Conservation (phyloP, 2,329 filamentous ascomycete genomes). For the Aspergillus tanneri region DNA sequence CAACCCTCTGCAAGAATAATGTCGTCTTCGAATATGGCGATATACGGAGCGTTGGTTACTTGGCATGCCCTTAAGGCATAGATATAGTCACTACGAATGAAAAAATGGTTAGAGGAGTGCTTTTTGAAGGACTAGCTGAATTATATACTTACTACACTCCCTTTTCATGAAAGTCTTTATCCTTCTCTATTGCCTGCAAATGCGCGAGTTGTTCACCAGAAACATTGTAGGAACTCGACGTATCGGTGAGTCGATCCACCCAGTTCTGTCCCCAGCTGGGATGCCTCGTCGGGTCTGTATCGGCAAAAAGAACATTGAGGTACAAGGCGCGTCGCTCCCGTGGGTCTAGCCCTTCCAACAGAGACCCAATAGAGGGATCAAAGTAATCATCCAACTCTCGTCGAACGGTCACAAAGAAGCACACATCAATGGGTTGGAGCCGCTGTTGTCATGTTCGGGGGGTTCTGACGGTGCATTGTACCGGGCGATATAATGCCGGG, state of each 20-base stretch:
- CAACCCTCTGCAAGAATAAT: conserved; percentile 40
- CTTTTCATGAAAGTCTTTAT: conserved; percentile 32
- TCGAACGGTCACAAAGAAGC: conserved; percentile 26
- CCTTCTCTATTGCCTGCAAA: conserved; percentile 25
- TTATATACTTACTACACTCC: conserved; percentile 30
- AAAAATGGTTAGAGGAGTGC: neutral
- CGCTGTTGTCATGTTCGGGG: conserved; percentile 3
- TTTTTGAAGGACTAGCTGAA: neutral
- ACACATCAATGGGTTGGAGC: conserved; percentile 19
- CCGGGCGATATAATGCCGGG: conserved; percentile 19
- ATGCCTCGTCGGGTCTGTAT: conserved; percentile 25
- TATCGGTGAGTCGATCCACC: conserved; percentile 21
- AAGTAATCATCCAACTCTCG: conserved; percentile 27
- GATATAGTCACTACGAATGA: conserved; percentile 29
- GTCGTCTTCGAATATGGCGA: conserved; percentile 40
- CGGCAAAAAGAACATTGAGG: conserved; percentile 24
- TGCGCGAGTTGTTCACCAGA: conserved; percentile 17
- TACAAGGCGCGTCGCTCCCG: conserved; percentile 23
- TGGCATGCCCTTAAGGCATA: conserved; percentile 32
- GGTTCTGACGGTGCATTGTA: conserved; percentile 20
- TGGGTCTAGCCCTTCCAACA: conserved; percentile 23
- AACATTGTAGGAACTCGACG: conserved; percentile 22
- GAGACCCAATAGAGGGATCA: conserved; percentile 26
- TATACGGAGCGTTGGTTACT: conserved; percentile 31
- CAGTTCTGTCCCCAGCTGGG: conserved; percentile 28